A percentile compares a stretch with the other conserved stretches of the same genome.
Conservation (phyloP, 305 asterid species). For the Fraxinus floribunda region DNA sequence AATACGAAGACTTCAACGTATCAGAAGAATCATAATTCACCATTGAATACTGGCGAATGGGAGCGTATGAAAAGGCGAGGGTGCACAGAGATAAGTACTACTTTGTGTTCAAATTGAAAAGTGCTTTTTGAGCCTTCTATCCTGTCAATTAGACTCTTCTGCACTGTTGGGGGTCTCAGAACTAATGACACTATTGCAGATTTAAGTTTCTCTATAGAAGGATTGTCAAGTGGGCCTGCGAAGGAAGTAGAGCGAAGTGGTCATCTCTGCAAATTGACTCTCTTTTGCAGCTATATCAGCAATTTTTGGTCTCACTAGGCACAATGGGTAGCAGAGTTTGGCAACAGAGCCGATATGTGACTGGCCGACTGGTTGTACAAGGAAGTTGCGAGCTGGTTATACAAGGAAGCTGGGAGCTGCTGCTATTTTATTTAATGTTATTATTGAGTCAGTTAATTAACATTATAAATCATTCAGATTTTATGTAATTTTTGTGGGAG, state of each 20-base stretch:
- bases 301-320: conserved; percentile 41
- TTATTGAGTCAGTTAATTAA: neutral
- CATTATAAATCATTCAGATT: neutral
- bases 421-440: neutral
- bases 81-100: conserved; percentile 56
- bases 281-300: conserved; percentile 39
- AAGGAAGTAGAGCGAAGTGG: conserved; percentile 21
- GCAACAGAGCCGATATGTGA: neutral
- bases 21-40: neutral
- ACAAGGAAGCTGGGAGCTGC: too few relatives aligned
- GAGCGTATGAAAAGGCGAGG: conserved; percentile 40
- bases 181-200: conserved; percentile 49
- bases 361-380: neutral
- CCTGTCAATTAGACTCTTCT: conserved; percentile 46
- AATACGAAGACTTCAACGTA: neutral
- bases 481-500: neutral
- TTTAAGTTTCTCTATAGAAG: conserved; percentile 27
- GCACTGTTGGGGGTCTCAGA: conserved; percentile 47
- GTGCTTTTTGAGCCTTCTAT: conserved; percentile 22
- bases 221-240: neutral
- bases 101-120: conserved; percentile 40
- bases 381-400: neutral
- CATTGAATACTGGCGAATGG: conserved; percentile 10
- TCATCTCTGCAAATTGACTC: conserved; percentile 28
- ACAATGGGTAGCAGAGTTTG: neutral